These are phyloP conservation scores for Sarocladium brachiariae DNA, from an alignment of 2,329 filamentous ascomycete genomes.

Conservation along the genomic window DNA sequence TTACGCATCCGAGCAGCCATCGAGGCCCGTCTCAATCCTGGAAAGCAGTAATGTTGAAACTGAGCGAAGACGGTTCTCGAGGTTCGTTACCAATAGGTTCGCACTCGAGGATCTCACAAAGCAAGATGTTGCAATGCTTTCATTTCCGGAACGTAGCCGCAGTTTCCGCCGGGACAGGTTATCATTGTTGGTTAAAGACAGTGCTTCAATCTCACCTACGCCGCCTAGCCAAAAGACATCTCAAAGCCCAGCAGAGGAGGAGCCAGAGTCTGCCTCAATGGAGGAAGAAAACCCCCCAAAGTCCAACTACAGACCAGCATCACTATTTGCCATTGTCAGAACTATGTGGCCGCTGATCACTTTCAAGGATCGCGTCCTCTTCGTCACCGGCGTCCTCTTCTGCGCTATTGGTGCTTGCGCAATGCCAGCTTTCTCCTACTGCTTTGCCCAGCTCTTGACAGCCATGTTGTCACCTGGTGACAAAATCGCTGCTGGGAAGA, in stretches of 20 bases:
- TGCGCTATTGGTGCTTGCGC: constrained; percentile 58
- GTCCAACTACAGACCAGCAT: constrained; percentile 7
- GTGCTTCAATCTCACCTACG: neutral
- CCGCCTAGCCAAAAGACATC: too few relatives aligned
- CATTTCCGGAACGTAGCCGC: neutral
- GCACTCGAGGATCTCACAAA: neutral
- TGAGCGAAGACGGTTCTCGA: constrained; percentile 12
- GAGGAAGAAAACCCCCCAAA: neutral
- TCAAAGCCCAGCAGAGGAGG: too few relatives aligned
- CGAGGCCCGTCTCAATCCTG: neutral
- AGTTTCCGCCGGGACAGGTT: neutral
- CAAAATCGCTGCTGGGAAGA: constrained; percentile 43
- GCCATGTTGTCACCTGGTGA: constrained; percentile 56
- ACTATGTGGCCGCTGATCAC: constrained; percentile 66
- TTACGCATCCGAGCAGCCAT: neutral
- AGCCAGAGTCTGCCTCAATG: neutral
- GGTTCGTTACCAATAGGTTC: constrained; percentile 10
- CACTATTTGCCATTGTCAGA: constrained; percentile 22
- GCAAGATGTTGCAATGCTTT: neutral
- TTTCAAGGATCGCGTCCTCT: constrained; percentile 39
- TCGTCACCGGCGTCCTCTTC: constrained; percentile 54
- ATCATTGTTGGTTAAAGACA: neutral
- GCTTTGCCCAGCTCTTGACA: constrained; percentile 64
- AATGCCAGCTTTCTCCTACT: constrained; percentile 69
- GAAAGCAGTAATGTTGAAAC: neutral